phyloP scores from a whole-genome alignment of 2,329 filamentous ascomycete genomes.

The Aspergillus fischeri region DNA sequence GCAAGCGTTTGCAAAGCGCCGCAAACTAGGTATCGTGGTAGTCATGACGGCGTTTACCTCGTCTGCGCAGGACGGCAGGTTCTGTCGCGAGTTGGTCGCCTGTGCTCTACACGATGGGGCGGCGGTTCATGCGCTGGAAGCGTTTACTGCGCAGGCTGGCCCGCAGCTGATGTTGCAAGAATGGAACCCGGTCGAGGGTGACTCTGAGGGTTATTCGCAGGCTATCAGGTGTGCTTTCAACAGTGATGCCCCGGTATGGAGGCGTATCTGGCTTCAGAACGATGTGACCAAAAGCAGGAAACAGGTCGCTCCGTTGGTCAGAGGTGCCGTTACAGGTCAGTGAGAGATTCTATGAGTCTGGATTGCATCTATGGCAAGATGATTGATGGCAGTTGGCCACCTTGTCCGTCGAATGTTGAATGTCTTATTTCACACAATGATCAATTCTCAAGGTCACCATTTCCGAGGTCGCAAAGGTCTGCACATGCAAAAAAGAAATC shows the following conservation, averaged over 20 bases:
- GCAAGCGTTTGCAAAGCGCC: constrained; percentile 43
- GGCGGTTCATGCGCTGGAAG: constrained; percentile 40
- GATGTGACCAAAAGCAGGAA: constrained; percentile 59
- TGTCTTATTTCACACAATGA: background rate
- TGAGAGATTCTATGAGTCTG: constrained; percentile 2
- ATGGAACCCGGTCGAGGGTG: constrained; percentile 26
- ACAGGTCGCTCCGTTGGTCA: constrained; percentile 57
- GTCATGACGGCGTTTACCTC: constrained; percentile 57
- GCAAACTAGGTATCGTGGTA: constrained; percentile 50
- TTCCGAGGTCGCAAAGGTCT: background rate
- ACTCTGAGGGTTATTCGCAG: constrained; percentile 10
- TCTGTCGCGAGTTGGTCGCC: constrained; percentile 52
- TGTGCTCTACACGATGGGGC: constrained; percentile 38
- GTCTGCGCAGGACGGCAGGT: constrained; percentile 29
- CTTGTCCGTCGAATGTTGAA: background rate
- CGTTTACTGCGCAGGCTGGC: constrained; percentile 41
- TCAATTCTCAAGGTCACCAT: background rate
- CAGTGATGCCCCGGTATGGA: constrained; percentile 31
- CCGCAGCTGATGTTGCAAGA: constrained; percentile 41
- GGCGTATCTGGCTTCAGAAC: constrained; percentile 53
- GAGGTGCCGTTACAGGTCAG: constrained; percentile 40
- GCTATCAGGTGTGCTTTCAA: constrained; percentile 14
- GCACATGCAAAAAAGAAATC: constrained; percentile 1
- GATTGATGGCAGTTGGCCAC: background rate
- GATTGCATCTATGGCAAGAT: background rate